phyloP scores from a whole-genome alignment of 306 rosid species.

The Leucaena leucocephala region DNA sequence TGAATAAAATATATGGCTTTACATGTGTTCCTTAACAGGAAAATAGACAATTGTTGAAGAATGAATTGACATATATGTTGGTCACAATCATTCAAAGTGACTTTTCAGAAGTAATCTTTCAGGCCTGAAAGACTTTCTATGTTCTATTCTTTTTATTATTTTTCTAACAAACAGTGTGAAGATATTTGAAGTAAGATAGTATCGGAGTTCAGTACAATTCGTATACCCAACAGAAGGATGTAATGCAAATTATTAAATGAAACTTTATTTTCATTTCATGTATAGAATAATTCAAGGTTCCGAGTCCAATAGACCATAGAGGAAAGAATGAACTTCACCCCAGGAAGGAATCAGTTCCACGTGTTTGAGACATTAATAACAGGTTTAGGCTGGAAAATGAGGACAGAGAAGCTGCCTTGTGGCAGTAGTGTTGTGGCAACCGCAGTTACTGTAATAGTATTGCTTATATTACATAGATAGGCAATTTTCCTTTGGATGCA shows the following conservation, averaged over 20 bases:
- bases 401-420: neutral
- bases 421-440: neutral
- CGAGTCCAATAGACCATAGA: neutral
- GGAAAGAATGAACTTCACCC: neutral
- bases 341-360: neutral
- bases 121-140: neutral
- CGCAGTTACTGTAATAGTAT: neutral
- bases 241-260: neutral
- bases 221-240: neutral
- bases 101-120: neutral
- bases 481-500: neutral
- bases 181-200: slow-evolving; percentile 25
- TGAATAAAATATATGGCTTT: neutral
- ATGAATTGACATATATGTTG: neutral
- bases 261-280: neutral
- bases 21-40: neutral
- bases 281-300: neutral
- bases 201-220: slow-evolving; percentile 8
- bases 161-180: neutral
- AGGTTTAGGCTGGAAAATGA: neutral
- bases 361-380: neutral
- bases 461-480: neutral
- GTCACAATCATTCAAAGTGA: neutral
- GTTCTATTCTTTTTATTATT: no score
- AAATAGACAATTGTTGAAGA: neutral